Percentiles rank a stretch among this genome's conserved stretches.
phyloP scores from a whole-genome alignment of 305 asterid species.

The Andrographis paniculata region DNA sequence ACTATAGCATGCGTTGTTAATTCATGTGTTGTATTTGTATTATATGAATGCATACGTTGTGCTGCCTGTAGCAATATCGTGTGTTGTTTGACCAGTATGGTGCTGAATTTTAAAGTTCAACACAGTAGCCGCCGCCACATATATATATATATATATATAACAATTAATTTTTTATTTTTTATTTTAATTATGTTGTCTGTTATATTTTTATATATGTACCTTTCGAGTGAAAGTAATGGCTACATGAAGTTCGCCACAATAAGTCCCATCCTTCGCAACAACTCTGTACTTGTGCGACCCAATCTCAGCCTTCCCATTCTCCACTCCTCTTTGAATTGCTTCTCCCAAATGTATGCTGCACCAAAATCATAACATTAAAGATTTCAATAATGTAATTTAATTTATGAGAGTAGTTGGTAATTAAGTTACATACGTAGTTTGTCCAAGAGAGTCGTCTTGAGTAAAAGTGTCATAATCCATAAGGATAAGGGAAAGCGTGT shows the following conservation, averaged over 20 bases:
- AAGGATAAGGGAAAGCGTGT: slow-evolving; percentile 31
- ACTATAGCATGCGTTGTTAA: too few species aligned
- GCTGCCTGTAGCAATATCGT: too few species aligned
- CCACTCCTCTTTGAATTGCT: slow-evolving; percentile 24
- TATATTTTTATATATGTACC: slow-evolving; percentile 16
- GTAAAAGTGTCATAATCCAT: slow-evolving; percentile 39
- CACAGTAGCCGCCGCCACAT: too few species aligned
- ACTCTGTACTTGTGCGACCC: slow-evolving; percentile 29
- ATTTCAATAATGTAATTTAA: too few species aligned
- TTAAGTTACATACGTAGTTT: slow-evolving; percentile 22
- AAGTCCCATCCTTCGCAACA: slow-evolving; percentile 19
- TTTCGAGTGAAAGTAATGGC: slow-evolving; percentile 26
- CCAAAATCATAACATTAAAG: too few species aligned
- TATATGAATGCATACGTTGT: too few species aligned
- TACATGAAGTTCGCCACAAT: slow-evolving; percentile 35
- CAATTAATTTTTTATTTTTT: too few species aligned
- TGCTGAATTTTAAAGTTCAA: too few species aligned
- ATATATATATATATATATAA: too few species aligned
- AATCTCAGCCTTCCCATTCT: slow-evolving; percentile 32
- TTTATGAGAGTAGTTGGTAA: neutral
- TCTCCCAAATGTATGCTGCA: slow-evolving; percentile 38
- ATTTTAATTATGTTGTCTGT: too few species aligned
- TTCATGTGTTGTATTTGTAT: too few species aligned
- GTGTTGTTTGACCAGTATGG: too few species aligned
- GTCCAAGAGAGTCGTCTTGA: slow-evolving; percentile 32